A percentile compares a stretch with the other conserved stretches of the same genome.
These are phyloP conservation scores for Trametes maxima DNA, from an alignment of 768 basidiomycete species.

Conservation along the genomic window DNA sequence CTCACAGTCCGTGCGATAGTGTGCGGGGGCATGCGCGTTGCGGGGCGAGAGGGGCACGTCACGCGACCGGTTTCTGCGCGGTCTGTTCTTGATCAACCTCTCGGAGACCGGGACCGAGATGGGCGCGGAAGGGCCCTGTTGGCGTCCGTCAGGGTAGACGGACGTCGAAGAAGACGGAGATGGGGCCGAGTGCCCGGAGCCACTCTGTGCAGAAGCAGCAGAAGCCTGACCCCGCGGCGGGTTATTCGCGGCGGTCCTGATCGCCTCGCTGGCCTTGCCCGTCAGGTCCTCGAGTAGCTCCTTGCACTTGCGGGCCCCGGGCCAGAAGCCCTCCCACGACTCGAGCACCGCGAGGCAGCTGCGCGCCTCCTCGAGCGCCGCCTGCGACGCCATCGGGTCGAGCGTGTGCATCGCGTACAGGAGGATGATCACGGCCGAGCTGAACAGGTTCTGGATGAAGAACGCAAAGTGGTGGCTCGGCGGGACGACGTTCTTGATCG, in stretches of 20 bases:
- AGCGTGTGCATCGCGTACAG: slow-evolving; percentile 84
- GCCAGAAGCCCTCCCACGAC: slow-evolving; percentile 86
- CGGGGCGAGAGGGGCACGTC: slow-evolving; percentile 35
- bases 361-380: slow-evolving; percentile 83
- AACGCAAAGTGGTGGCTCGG: slow-evolving; percentile 86
- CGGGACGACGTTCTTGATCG: slow-evolving; percentile 82
- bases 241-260: slow-evolving; percentile 38
- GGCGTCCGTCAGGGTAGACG: slow-evolving; percentile 21
- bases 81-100: slow-evolving; percentile 30
- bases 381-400: slow-evolving; percentile 61
- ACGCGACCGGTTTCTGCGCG: slow-evolving; percentile 36
- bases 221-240: slow-evolving; percentile 26
- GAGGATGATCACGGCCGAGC: slow-evolving; percentile 83
- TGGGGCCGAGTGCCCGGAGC: slow-evolving; percentile 19
- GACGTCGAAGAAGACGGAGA: slow-evolving; percentile 23
- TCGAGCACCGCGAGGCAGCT: slow-evolving; percentile 70
- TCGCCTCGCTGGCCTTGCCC: slow-evolving; percentile 69
- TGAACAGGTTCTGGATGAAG: slow-evolving; percentile 89
- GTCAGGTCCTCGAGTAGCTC: slow-evolving; percentile 73
- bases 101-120: slow-evolving; percentile 28
- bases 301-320: slow-evolving; percentile 85
- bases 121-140: slow-evolving; percentile 18
- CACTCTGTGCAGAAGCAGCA: slow-evolving; percentile 9
- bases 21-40: slow-evolving; percentile 29
- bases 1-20: slow-evolving; percentile 38